Base-by-base conservation (phyloP, 163 green algal genomes). In the Volvox carteri region DNA sequence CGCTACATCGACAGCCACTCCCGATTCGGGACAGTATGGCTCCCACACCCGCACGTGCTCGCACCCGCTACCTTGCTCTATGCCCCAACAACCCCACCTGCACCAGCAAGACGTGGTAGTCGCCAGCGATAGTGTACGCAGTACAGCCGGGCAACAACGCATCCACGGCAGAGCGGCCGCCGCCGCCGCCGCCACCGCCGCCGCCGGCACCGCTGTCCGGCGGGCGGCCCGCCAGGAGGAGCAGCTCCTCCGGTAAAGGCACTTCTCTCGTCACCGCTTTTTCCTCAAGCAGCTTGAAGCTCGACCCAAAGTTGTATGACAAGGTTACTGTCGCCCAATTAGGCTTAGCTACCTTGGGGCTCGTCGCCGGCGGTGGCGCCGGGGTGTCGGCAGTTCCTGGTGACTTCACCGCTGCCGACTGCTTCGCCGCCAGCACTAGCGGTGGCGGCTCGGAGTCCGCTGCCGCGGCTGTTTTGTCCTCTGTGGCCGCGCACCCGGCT, bases 281-380 rank as follows among this genome's bases (percentile, higher is more conserved):
- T 35, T 73, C 50, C 52, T 85, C 77, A 33, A 86, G 78, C 7
- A 86, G 39, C 41, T 75, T 86, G 56, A 62, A 75, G 8, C 9
- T 46, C 4, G 54, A 56, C 14, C 39, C 56, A 37, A 86, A 75
- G 37, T 75, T 58, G 39, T 86, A 75, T 25, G 14, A 67, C 58
- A 76, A 60, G 5, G 37, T 54, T 33, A 75, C 35, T 19, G 35
- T 42, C 11, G 56, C 39, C 56, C 56, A 86, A 25, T 72, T 28
- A 37, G 35, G 25, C 14, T 30, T 28, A 39, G 60, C 60, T 72
- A 28, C 60, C 8, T 35, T 39, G 54, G 62, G 62, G 33, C 7
- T 75, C 62, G 28, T 6, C 9, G 46, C 30, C 8, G 65, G 1
- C 5, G 65, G 11, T 33, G 5, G 21, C 65, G 65, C 12, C 25